Evolutionary conservation across 257 asterid genomes (phyloP).

Genomic region (Fraxinus cuspidata): DNA sequence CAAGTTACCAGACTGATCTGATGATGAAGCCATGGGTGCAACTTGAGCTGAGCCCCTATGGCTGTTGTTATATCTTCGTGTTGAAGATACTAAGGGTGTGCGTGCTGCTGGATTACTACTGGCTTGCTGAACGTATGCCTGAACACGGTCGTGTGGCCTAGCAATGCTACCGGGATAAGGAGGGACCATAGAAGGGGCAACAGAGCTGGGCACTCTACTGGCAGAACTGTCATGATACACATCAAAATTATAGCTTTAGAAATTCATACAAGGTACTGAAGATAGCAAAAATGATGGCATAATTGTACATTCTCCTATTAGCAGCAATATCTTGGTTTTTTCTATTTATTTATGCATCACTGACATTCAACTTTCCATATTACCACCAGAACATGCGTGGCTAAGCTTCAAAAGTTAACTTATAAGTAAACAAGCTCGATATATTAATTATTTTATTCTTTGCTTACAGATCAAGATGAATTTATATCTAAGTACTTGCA

Average conservation of each 20-base stretch:
- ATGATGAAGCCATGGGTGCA: slow-evolving; percentile 44
- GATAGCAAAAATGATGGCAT: not conserved
- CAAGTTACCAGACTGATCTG: slow-evolving; percentile 51
- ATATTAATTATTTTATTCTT: too few species aligned
- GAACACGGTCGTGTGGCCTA: slow-evolving; percentile 59
- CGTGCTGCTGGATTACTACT: slow-evolving; percentile 47
- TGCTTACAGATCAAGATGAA: too few species aligned
- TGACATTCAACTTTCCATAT: not conserved
- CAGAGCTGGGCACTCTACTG: slow-evolving; percentile 61
- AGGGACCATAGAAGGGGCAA: slow-evolving; percentile 53
- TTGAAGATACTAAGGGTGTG: slow-evolving; percentile 33
- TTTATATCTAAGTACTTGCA: too few species aligned
- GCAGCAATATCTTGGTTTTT: not conserved
- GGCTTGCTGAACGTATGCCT: slow-evolving; percentile 64
- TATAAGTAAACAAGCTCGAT: not conserved
- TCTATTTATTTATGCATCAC: not conserved
- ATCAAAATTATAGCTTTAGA: not conserved
- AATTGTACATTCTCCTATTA: not conserved
- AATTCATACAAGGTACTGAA: not conserved
- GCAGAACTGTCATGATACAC: slow-evolving; percentile 45
- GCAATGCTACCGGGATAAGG: slow-evolving; percentile 54
- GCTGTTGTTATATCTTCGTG: slow-evolving; percentile 44
- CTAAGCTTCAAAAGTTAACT: not conserved
- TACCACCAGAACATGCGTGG: not conserved
- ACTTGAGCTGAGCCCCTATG: slow-evolving; percentile 48